Conservation (phyloP, 192 early-diverging fungal species). For the Coemansia sp. region DNA sequence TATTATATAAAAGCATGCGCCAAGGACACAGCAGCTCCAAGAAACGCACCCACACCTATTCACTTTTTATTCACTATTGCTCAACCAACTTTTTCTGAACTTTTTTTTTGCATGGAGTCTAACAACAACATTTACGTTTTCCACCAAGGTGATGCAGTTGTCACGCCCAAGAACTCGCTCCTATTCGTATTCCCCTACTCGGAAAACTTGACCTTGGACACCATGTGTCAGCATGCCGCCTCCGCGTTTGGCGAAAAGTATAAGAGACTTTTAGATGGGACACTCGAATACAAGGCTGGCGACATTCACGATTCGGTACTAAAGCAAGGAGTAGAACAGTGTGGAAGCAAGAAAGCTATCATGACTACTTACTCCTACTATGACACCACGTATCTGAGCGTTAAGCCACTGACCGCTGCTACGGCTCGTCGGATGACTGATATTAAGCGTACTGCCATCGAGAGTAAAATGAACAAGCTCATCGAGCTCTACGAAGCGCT, state of each 20-base stretch:
- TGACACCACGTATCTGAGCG: neutral
- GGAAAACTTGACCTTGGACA: no score
- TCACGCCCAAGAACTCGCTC: neutral
- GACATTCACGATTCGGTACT: no score
- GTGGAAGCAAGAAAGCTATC: neutral
- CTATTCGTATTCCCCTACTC: no score
- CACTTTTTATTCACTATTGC: neutral
- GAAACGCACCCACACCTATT: neutral
- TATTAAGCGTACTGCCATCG: neutral
- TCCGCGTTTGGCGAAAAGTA: neutral
- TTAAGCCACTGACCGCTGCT: neutral
- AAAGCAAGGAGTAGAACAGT: no score
- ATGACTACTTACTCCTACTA: neutral
- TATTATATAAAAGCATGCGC: neutral
- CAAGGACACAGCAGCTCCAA: neutral
- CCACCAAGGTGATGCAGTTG: neutral
- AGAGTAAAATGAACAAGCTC: neutral
- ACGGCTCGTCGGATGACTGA: neutral
- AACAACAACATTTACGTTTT: conserved; percentile 1
- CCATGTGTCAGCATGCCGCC: neutral
- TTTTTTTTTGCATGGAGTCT: neutral
- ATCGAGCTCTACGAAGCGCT: neutral
- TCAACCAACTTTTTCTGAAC: neutral
- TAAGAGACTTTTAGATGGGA: neutral
- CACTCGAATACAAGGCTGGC: neutral